Evolutionary conservation across 2,329 filamentous ascomycete genomes (phyloP), one percentile per base, ranked within the genome.

Genomic region (Macrophomina pseudophaseolina): DNA sequence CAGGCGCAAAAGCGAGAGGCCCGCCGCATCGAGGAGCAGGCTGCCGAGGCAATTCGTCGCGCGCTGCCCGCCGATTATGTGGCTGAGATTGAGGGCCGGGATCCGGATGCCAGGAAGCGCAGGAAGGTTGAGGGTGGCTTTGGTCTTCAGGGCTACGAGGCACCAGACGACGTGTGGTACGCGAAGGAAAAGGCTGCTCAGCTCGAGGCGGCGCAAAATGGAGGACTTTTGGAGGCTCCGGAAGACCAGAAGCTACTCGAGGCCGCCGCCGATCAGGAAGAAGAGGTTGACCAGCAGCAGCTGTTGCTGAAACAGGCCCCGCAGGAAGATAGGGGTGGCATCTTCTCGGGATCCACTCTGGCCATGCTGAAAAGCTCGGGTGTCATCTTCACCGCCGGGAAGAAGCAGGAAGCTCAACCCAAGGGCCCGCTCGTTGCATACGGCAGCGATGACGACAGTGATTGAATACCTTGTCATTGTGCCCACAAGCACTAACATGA

Each of bases 1-100:
- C 90, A 95, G 83, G 93, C 94, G 1, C 93, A 97, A 78, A 96
- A 96, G 70, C 87, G 96, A 68, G 95, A 99, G 80, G 94, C 91
- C 2, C 86, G 91, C 46, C 86, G 90, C 48, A 90, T 99, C 68
- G 95, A 99, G 76, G 95, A 99, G 75, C 95, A 99, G 78, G 95
- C 95, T 1, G 95, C 95, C 0, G 95, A 97, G 74, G 96, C 95
- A 1, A 93, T 99, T 66, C 85, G 95, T 18, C 86, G 91, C 70
- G 94, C 95, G 0, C 82, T 99, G 4, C 95, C 95, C 0, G 93
- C 91, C 0, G 92, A 93, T 33, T 98, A 95, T 70, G 90, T 99
- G 0, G 93, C 93, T 0, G 93, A 99, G 82, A 90, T 99, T 56
- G 95, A 99, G 78, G 95, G 95, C 16, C 88, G 92, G 60, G 93